Base-by-base conservation (phyloP, 176 grass and related monocot genomes). In the Ampelocalamus luodianensis region DNA sequence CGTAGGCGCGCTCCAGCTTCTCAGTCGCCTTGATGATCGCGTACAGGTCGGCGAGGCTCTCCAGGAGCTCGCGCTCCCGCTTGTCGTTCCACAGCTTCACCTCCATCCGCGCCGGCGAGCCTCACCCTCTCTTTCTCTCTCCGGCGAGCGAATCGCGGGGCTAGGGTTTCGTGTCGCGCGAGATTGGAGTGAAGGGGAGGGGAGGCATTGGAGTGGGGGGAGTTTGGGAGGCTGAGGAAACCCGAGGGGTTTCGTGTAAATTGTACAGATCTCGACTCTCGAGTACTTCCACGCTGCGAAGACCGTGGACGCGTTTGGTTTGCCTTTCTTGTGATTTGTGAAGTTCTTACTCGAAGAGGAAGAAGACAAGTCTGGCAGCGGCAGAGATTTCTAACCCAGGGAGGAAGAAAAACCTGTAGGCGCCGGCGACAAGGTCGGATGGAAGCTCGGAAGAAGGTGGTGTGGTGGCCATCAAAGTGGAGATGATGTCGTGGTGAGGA, bases 1-100 rank as follows among this genome's bases (percentile, higher is more conserved):
- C 94, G 93, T 95, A 98, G 36, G 96, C 93, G 77, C 94, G 94
- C 86, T 98, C 96, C 74, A 96, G 90, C 81, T 99, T 99, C 80
- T 99, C 96, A 59, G 93, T 94, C 18, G 91, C 89, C 90, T 89
- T 94, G 83, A 99, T 94, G 81, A 99, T 99, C 24, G 96, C 93
- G 83, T 90, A 99, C 34, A 99, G 90, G 81, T 99, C 96, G 1
- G 93, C 96, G 46, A 94, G 87, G 81, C 91, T 99, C 88, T 99
- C 96, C 86, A 94, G 91, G 36, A 92, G 89, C 86, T 99, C 96
- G 27, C 91, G 91, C 70, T 99, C 91, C 50, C 86, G 83, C 91
- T 99, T 99, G 88, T 99, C 96, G 70, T 92, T 85, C 93, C 96
- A 99, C 40, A 96, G 86, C 78, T 90, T 94, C 76, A 94, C 96